Evolutionary conservation across 148 eudicot species (phyloP), one percentile per base, ranked within the genome.

Genomic region (Camellia lanceoleosa): DNA sequence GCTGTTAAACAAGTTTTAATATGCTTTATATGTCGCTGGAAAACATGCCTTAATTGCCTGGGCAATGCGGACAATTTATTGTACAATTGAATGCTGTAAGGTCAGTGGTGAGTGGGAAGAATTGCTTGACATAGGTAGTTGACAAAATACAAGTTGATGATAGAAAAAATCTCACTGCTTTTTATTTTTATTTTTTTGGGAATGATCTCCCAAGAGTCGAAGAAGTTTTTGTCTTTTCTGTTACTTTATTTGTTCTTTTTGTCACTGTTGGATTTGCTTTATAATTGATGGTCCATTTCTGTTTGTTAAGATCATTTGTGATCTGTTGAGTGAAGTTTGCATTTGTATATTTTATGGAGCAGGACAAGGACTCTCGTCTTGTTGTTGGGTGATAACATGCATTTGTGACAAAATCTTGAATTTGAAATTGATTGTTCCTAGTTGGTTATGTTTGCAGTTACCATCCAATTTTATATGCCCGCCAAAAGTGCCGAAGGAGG

Each of bases 361-460:
- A 18, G 19, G 42, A 4, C 43, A 6, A 47, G 55, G 70, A 4
- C 41, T 46, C 68, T 4, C 10, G 59, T 5, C 13, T 61, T 19
- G 1, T 44, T 13, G 11, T 46, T 2, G 13, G 2, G 41, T 9
- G 52, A 43, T 43, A 62, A 19, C 68, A 9, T 14, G 38, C 67
- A 23, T 47, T 51, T 20, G 14, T 47, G 71, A 9, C 13, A 42
- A 47, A 49, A 51, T 49, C 7, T 16, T 52, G 71, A 66, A 10
- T 64, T 63, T 49, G 71, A 13, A 64, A 38, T 47, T 77, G 14
- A 38, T 63, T 20, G 56, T 44, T 19, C 52, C 52, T 49, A 5
- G 49, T 42, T 76, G 20, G 54, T 63, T 52, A 12, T 66, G 14
- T 52, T 76, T 64, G 19, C 80, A 77, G 80, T n/a, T 16, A 66